Evolutionary conservation across 2,329 filamentous ascomycete species (phyloP).

Genomic region (Alternaria dauci): DNA sequence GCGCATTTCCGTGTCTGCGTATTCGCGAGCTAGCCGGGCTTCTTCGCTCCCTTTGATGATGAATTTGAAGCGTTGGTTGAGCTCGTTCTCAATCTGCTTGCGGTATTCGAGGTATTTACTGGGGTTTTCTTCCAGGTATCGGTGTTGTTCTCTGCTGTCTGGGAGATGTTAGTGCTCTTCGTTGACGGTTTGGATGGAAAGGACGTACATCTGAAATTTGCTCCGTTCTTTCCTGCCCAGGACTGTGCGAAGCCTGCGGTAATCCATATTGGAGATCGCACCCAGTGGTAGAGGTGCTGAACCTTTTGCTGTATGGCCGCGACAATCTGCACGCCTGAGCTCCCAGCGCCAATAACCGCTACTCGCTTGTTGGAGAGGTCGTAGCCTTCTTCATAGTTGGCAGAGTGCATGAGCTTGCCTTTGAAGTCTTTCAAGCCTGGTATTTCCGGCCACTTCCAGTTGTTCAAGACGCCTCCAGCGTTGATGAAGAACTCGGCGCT

Average conservation of each 20-base stretch:
- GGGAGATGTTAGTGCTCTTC: constrained; percentile 13
- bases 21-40: constrained; percentile 55
- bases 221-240: constrained; percentile 57
- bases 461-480: constrained; percentile 33
- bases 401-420: constrained; percentile 56
- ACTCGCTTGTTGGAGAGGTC: constrained; percentile 51
- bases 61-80: constrained; percentile 64
- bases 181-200: background rate
- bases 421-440: constrained; percentile 51
- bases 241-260: constrained; percentile 59
- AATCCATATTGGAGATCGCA: constrained; percentile 58
- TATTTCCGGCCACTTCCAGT: constrained; percentile 56
- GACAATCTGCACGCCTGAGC: constrained; percentile 55
- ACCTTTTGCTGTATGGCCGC: constrained; percentile 52
- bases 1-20: constrained; percentile 52
- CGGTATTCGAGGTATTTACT: constrained; percentile 58
- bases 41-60: constrained; percentile 60
- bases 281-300: constrained; percentile 52
- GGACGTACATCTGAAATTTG: constrained; percentile 56
- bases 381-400: constrained; percentile 52
- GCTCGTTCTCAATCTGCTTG: constrained; percentile 59
- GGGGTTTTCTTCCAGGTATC: constrained; percentile 52
- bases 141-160: constrained; percentile 53
- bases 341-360: constrained; percentile 55
- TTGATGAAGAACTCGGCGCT: constrained; percentile 38